Conservation (phyloP, 2,329 filamentous ascomycete species). For the Alternaria viburni region DNA sequence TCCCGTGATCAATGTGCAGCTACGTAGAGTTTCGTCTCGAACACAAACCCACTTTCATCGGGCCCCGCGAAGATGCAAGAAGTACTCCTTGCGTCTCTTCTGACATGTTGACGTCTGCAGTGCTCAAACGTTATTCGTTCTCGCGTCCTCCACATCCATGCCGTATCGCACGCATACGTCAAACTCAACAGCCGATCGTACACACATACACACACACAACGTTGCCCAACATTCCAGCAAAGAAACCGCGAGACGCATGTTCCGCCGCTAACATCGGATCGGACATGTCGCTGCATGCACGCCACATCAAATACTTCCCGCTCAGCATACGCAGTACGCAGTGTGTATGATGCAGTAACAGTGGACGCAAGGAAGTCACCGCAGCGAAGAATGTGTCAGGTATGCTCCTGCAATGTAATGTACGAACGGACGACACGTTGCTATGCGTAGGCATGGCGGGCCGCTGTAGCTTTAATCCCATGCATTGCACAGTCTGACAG, state of each 20-base stretch:
- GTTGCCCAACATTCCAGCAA: background rate
- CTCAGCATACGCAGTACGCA: constrained; percentile 5
- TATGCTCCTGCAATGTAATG: background rate
- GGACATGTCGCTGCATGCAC: constrained; percentile 8
- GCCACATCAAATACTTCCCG: constrained; percentile 12
- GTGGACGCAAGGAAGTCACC: background rate
- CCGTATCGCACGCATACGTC: background rate
- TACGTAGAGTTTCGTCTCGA: background rate
- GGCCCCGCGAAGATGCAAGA: constrained; percentile 6
- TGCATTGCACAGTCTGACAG: background rate
- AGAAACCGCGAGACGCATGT: background rate
- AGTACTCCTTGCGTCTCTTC: background rate
- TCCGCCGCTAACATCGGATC: background rate
- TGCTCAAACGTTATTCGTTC: constrained; percentile 8
- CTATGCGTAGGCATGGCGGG: constrained; percentile 4
- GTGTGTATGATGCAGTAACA: background rate
- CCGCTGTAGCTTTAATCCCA: background rate
- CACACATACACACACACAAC: background rate
- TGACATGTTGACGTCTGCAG: constrained; percentile 18
- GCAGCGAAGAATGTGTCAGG: background rate
- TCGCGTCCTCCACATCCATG: background rate
- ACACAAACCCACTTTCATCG: background rate
- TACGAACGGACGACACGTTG: background rate
- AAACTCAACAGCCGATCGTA: constrained; percentile 1
- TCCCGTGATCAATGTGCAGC: background rate